Evolutionary conservation across 164 flowering plant species (phyloP), one percentile per base, ranked within the genome.

Genomic region (Sedum album): DNA sequence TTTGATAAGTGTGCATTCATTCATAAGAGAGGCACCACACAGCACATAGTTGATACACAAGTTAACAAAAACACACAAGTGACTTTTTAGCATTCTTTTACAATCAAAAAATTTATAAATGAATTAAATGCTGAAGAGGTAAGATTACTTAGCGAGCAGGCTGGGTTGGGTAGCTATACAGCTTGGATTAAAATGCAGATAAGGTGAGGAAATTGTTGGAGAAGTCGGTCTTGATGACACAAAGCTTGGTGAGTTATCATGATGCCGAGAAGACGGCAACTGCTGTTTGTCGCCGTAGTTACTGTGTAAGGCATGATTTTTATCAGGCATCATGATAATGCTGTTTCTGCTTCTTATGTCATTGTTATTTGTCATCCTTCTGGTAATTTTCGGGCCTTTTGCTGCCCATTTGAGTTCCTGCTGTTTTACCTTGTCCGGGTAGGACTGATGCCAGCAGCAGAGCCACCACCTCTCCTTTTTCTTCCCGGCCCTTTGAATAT

Each of bases 401-500:
- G 31, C 21, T 33, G 66, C 66, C 66, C 66, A 63, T 31, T 63
- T 63, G 21, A 63, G 39, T 28, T 63, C 66, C 8, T 17, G 11
- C 11, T 63, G 66, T 36, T 63, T 63, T 36, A 63, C 66, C 18
- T 15, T 63, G 21, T 31, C 66, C 21, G 66, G 39, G 41, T 63
- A 63, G 15, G 36, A 63, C 51, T 15, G n/a, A 15, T 46, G 51
- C 42, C 66, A 63, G 65, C 65, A 61, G 39, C 66, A 39, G 42
- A 39, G 13, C 42, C 42, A 63, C 66, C 66, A 46, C 66, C 4
- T 10, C 39, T n/a, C 51, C 3, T 21, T 20, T n/a, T 2, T 51
- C 66, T 63, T 63, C 25, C 66, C 66, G 5, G 66, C 66, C 66
- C 39, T 15, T 13, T 63, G 39, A 18, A 63, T 63, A 41, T 63